A percentile compares a stretch with the other conserved stretches of the same genome.
These are phyloP conservation scores for Hericium coralloides DNA, from an alignment of 768 basidiomycete genomes.

Conservation along the genomic window DNA sequence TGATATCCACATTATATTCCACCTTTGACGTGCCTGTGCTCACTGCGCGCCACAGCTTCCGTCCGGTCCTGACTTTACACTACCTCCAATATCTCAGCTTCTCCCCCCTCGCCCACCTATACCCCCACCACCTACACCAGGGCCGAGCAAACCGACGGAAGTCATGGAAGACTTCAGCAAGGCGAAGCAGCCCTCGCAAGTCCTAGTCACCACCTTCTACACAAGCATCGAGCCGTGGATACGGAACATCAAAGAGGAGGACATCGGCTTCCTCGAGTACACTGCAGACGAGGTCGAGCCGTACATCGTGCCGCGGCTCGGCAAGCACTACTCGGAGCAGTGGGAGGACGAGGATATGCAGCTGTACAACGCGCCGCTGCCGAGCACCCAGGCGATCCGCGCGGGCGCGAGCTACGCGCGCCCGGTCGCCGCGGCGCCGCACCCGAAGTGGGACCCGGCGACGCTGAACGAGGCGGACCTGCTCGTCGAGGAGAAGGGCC, in stretches of 20 bases:
- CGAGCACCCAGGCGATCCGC: conserved; percentile 31
- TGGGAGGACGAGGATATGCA: conserved; percentile 90
- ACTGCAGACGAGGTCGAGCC: conserved; percentile 87
- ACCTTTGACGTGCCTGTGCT: background rate
- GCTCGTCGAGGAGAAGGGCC: conserved; percentile 65
- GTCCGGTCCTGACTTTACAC: conserved; percentile 50
- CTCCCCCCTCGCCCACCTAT: conserved; percentile 55
- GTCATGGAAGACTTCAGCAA: conserved; percentile 88
- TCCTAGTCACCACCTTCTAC: conserved; percentile 71
- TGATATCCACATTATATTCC: conserved; percentile 17
- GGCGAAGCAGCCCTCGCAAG: conserved; percentile 67
- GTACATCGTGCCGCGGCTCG: conserved; percentile 79
- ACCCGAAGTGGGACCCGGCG: conserved; percentile 77
- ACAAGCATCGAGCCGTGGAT: conserved; percentile 85
- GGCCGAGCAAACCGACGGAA: conserved; percentile 76
- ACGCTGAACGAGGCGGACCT: conserved; percentile 68
- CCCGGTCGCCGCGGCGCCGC: conserved; percentile 35
- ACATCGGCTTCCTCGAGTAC: conserved; percentile 87
- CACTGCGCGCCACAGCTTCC: conserved; percentile 17
- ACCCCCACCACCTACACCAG: conserved; percentile 56
- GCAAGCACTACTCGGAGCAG: conserved; percentile 77
- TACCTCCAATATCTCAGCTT: conserved; percentile 42
- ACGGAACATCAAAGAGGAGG: conserved; percentile 87
- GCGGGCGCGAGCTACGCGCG: conserved; percentile 22
- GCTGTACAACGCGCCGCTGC: conserved; percentile 33